phyloP scores from a whole-genome alignment of 2,329 filamentous ascomycete genomes.

The Ilyonectria robusta region DNA sequence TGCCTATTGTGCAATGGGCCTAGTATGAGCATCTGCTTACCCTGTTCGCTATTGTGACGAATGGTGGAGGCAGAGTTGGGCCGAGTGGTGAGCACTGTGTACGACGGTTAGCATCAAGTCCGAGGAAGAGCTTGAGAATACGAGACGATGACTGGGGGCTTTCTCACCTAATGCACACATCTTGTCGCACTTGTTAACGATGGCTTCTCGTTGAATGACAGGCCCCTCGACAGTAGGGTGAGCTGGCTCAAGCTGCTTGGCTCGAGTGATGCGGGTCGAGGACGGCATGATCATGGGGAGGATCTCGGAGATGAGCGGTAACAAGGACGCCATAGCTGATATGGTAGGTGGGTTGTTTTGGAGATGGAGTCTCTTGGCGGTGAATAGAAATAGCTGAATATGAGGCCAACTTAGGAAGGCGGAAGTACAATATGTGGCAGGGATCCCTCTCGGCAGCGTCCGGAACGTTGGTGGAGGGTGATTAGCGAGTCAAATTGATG shows the following conservation, averaged over 20 bases:
- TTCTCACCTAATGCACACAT: conserved; percentile 76
- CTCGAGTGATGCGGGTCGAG: conserved; percentile 68
- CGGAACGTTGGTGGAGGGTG: neutral
- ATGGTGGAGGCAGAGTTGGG: conserved; percentile 73
- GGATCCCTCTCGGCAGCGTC: neutral
- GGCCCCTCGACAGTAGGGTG: conserved; percentile 51
- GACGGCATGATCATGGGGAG: conserved; percentile 72
- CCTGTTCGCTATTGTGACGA: conserved; percentile 79
- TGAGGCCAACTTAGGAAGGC: neutral
- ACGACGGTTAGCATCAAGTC: conserved; percentile 22
- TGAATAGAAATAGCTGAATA: neutral
- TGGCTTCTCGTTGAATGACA: conserved; percentile 63
- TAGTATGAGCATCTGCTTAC: conserved; percentile 52
- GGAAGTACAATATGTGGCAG: neutral
- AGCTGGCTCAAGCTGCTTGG: conserved; percentile 61
- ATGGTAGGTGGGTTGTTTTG: neutral
- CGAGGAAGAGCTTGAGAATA: neutral
- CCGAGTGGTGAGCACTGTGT: conserved; percentile 72
- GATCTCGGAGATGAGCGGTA: conserved; percentile 70
- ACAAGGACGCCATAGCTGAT: conserved; percentile 63
- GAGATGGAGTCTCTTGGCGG: neutral
- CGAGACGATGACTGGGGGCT: neutral
- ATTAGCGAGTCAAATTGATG: neutral
- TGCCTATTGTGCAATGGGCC: neutral
- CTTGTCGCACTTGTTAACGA: conserved; percentile 74